Conservation (phyloP, 2,329 filamentous ascomycete species). For the Diaporthe caulivora region DNA sequence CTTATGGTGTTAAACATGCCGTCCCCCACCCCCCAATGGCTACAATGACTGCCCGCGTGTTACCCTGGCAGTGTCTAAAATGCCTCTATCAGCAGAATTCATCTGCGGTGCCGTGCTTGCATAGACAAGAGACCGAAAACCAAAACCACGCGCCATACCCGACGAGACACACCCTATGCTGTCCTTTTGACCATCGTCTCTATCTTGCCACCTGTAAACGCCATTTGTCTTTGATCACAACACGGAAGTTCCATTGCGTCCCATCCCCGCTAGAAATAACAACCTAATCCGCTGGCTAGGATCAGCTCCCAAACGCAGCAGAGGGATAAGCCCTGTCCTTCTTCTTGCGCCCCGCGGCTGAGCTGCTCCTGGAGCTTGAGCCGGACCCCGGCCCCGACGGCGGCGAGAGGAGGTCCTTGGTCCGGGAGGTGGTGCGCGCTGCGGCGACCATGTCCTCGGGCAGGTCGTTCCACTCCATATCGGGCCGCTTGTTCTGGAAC, state of each 20-base stretch:
- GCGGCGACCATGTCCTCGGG: constrained; percentile 68
- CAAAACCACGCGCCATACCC: not conserved
- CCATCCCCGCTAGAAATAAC: not conserved
- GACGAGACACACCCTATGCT: not conserved
- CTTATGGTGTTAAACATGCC: not conserved
- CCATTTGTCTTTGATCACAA: not conserved
- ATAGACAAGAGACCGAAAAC: not conserved
- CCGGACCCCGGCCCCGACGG: constrained; percentile 51
- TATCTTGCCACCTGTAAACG: constrained; percentile 5
- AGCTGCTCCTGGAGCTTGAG: constrained; percentile 68
- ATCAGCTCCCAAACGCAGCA: constrained; percentile 67
- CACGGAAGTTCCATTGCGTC: not conserved
- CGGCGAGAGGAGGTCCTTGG: constrained; percentile 39
- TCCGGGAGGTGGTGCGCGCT: constrained; percentile 40
- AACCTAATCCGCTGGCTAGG: not conserved
- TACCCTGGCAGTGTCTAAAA: not conserved
- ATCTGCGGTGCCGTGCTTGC: constrained; percentile 3
- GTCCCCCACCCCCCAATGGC: not conserved
- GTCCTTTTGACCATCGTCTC: constrained; percentile 2
- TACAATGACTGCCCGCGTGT: not conserved
- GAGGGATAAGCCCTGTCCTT: constrained; percentile 72
- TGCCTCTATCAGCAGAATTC: not conserved
- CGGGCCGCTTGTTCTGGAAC: constrained; percentile 70
- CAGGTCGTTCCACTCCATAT: constrained; percentile 75
- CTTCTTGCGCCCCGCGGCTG: constrained; percentile 62